phyloP scores from a whole-genome alignment of 1,284 basidiomycete genomes.

The Schizopora paradoxa region DNA sequence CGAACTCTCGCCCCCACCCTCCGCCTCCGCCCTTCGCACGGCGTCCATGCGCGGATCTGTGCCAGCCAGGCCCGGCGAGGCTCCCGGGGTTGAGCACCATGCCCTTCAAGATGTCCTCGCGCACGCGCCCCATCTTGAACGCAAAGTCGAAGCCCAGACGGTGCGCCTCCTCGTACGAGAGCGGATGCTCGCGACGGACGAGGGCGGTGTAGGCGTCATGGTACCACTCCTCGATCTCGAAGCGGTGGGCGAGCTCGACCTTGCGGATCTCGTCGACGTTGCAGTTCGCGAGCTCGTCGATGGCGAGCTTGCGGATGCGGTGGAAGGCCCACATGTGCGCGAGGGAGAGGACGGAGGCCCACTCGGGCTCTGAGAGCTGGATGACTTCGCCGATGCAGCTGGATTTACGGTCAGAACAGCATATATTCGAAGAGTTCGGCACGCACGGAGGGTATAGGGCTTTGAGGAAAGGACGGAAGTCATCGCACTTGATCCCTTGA shows the following conservation, averaged over 20 bases:
- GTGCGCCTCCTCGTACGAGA: slow-evolving; percentile 24
- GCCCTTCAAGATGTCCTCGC: slow-evolving; percentile 13
- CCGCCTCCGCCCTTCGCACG: no score
- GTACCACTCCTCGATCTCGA: slow-evolving; percentile 24
- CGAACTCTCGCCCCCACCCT: no score
- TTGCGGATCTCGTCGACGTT: slow-evolving; percentile 23
- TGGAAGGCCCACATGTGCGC: slow-evolving; percentile 25
- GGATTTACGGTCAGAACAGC: not conserved
- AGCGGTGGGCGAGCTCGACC: slow-evolving; percentile 24
- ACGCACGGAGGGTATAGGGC: slow-evolving; percentile 16
- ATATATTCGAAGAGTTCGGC: not conserved
- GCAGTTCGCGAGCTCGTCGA: slow-evolving; percentile 22
- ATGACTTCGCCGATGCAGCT: slow-evolving; percentile 21
- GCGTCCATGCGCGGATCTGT: no score
- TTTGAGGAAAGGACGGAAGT: slow-evolving; percentile 15
- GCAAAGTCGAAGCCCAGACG: slow-evolving; percentile 22
- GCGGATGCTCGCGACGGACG: slow-evolving; percentile 21
- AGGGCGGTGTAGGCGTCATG: slow-evolving; percentile 21
- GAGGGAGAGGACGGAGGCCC: slow-evolving; percentile 27
- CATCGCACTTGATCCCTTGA: slow-evolving; percentile 9
- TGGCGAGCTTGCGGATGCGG: slow-evolving; percentile 22
- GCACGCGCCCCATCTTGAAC: slow-evolving; percentile 14
- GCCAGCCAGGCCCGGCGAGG: no score
- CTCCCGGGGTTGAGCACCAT: slow-evolving; percentile 1
- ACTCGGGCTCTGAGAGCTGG: slow-evolving; percentile 23